Evolutionary conservation across 2,329 filamentous ascomycete genomes (phyloP).

Genomic region (Huntiella savannae): DNA sequence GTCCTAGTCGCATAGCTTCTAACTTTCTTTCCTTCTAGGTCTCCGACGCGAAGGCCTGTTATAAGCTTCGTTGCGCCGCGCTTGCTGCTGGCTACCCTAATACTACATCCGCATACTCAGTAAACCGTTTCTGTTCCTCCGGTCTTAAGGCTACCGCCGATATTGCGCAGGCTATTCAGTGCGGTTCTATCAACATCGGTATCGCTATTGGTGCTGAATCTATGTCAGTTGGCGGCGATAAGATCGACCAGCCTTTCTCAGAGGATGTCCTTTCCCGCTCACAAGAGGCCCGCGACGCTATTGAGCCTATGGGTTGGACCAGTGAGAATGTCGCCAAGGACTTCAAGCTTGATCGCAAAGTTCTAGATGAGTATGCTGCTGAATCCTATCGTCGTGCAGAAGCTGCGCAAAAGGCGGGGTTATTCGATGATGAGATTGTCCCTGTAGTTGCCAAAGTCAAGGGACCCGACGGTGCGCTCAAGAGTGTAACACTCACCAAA

Average conservation of each 20-base stretch:
- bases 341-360: constrained; percentile 64
- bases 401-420: constrained; percentile 72
- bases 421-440: constrained; percentile 85
- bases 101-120: constrained; percentile 59
- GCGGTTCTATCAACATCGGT: constrained; percentile 69
- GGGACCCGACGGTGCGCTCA: constrained; percentile 62
- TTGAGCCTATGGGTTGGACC: constrained; percentile 95
- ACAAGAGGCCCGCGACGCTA: constrained; percentile 67
- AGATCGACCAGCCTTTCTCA: constrained; percentile 23
- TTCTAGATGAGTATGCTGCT: constrained; percentile 69
- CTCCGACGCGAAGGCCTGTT: constrained; percentile 66
- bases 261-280: constrained; percentile 43
- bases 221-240: constrained; percentile 61
- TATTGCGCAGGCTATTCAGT: constrained; percentile 70
- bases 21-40: constrained; percentile 31
- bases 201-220: constrained; percentile 75
- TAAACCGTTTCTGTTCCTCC: constrained; percentile 96
- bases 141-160: constrained; percentile 90
- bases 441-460: constrained; percentile 70
- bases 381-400: constrained; percentile 82
- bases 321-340: constrained; percentile 88
- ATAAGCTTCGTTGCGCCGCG: constrained; percentile 74
- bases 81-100: constrained; percentile 81
- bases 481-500: constrained; percentile 57
- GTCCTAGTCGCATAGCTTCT: background rate